These are phyloP conservation scores for Eudorina sp. DNA, from an alignment of 139 green algal species.

Conservation along the genomic window DNA sequence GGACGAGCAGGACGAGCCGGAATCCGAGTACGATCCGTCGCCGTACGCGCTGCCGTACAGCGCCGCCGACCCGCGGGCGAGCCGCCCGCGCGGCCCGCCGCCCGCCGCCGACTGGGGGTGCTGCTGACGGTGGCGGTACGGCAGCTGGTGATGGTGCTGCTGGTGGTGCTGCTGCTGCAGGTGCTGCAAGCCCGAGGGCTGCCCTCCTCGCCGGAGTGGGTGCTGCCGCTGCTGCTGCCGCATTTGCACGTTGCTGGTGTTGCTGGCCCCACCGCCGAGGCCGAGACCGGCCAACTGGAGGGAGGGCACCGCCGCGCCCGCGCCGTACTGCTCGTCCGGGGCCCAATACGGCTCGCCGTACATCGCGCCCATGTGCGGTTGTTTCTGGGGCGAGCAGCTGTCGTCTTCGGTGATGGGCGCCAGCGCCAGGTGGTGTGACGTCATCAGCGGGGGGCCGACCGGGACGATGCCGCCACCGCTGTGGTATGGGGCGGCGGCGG, in stretches of 20 bases:
- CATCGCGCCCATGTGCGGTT: not conserved
- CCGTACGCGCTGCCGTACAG: not conserved
- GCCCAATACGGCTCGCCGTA: not conserved
- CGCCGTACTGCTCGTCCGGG: not conserved
- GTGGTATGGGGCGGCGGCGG: not conserved
- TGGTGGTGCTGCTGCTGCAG: not conserved
- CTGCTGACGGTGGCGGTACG: not conserved
- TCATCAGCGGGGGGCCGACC: not conserved
- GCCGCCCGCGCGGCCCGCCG: no score
- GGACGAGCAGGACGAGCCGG: not conserved
- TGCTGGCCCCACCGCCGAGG: not conserved
- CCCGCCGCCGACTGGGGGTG: not conserved
- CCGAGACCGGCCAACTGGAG: not conserved
- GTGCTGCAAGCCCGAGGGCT: not conserved
- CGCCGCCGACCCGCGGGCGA: no score
- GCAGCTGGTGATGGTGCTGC: not conserved
- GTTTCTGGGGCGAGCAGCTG: not conserved
- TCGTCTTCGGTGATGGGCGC: constrained; percentile 29
- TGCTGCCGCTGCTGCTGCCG: not conserved
- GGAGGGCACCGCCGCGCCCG: not conserved
- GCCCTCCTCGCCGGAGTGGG: no score
- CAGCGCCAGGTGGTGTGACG: not conserved
- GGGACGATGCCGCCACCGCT: no score
- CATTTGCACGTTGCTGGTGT: not conserved
- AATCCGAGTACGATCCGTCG: not conserved